phyloP scores from a whole-genome alignment of 495 filamentous ascomycete genomes.

The Venustampulla echinocandica region DNA sequence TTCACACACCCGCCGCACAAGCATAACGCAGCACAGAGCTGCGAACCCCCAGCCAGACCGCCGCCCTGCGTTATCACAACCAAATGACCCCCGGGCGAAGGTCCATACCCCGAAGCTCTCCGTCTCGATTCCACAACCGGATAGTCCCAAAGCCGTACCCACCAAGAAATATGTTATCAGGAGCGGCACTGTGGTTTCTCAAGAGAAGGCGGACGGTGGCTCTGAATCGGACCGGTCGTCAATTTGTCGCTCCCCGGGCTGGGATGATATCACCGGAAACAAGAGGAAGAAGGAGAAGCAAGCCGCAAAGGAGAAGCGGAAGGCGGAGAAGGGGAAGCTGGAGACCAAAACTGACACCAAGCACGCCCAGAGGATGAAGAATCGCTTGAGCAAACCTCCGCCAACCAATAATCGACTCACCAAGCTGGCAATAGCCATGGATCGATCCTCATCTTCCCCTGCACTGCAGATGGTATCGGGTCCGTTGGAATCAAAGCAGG shows the following conservation, averaged over 20 bases:
- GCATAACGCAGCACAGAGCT: conserved; percentile 4
- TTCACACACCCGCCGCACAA: conserved; percentile 11
- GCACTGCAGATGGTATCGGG: not conserved
- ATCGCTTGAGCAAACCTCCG: conserved; percentile 29
- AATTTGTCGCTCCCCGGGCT: conserved; percentile 48
- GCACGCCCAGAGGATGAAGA: conserved; percentile 28
- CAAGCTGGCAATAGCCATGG: conserved; percentile 4
- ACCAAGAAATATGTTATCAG: conserved; percentile 15
- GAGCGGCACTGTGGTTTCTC: conserved; percentile 9
- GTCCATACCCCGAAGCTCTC: conserved; percentile 13
- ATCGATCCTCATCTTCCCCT: conserved; percentile 10
- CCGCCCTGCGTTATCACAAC: not conserved
- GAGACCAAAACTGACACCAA: conserved; percentile 25
- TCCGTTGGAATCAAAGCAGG: not conserved
- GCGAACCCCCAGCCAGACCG: conserved; percentile 1
- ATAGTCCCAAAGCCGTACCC: not conserved
- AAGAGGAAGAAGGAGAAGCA: conserved; percentile 41
- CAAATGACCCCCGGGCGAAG: no score
- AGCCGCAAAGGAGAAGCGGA: conserved; percentile 35
- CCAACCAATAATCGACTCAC: conserved; percentile 15
- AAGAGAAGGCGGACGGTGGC: conserved; percentile 6
- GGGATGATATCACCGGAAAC: conserved; percentile 38
- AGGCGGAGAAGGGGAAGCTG: conserved; percentile 32
- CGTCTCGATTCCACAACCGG: conserved; percentile 5
- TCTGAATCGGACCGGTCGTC: conserved; percentile 38